Percentiles rank a stretch among this genome's conserved stretches.
Conservation (phyloP, 495 filamentous ascomycete species). For the Cercophora newfieldiana region DNA sequence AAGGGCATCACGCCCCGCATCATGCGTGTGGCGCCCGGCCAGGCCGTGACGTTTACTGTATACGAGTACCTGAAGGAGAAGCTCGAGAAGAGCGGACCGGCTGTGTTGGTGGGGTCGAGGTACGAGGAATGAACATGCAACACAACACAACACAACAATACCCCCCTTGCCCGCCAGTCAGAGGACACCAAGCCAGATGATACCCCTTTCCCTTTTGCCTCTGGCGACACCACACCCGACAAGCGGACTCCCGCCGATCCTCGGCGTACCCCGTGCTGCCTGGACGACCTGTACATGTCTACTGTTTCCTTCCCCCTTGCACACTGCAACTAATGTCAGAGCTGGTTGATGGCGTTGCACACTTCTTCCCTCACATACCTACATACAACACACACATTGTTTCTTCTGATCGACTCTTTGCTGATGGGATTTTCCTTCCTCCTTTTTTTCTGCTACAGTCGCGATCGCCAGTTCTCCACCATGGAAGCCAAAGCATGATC, state of each 20-base stretch:
- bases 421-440: background rate
- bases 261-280: too few species aligned
- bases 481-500: slow-evolving; percentile 11
- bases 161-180: background rate
- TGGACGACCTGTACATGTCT: background rate
- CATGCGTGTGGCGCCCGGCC: slow-evolving; percentile 95
- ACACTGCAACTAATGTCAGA: background rate
- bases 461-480: slow-evolving; percentile 3
- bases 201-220: background rate
- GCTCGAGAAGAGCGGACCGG: slow-evolving; percentile 64
- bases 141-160: background rate
- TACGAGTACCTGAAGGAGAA: slow-evolving; percentile 88
- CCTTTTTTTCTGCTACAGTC: background rate
- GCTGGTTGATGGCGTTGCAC: background rate
- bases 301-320: background rate
- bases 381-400: background rate
- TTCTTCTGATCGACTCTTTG: too few species aligned
- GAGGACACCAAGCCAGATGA: background rate
- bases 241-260: background rate
- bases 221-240: background rate
- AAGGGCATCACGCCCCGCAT: slow-evolving; percentile 98
- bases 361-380: background rate
- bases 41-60: slow-evolving; percentile 97
- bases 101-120: slow-evolving; percentile 18
- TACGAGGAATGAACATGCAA: slow-evolving; percentile 20